Base-by-base conservation (phyloP, 148 eudicot genomes). In the Vaccinium macrocarpon region DNA sequence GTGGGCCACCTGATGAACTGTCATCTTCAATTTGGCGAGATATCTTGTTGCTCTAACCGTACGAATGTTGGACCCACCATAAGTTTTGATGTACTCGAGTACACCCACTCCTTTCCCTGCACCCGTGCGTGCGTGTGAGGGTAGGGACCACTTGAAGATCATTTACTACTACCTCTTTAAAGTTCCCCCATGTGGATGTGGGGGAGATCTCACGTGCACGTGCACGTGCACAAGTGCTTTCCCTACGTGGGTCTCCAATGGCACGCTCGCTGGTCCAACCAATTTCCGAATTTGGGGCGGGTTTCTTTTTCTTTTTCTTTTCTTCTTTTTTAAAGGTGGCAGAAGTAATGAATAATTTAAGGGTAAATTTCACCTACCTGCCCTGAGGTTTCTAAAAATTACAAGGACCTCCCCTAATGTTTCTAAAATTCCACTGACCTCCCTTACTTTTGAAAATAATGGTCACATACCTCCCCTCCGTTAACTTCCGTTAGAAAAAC, bases 141-240 rank as follows among this genome's bases (percentile, higher is more conserved):
- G 46, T 49, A 46, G 62, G 64, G 62, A 66, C 29, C 62, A n/a
- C 38, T 16, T 32, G 12, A 21, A 42, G 86, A 83, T 85, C 38
- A 35, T 35, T 35, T 35, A n/a, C n/a, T n/a, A n/a, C n/a, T n/a
- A n/a, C 38, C 2, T 35, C 38, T 35, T 35, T 35, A 86, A 80
- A 81, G 85, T 62, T 38, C 53, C 55, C 86, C 84, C 87, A 86
- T 85, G 90, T 90, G 91, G 84, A 56, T 46, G 86, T 89, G 91
- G 85, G 90, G 87, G n/a, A 19, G 72, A 27, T 82, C 84, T 46
- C 93, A 89, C 87, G 90, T 90, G 90, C 93, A 89, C 87, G 90
- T 90, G 90, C 93, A 89, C 88, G 90, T 90, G 90, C 93, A 85
- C 79, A 46, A 38, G 46, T 82, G 84, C 84, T 83, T 75, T 84